Conservation (phyloP, 2,329 filamentous ascomycete genomes). For the Lithohypha guttulata region DNA sequence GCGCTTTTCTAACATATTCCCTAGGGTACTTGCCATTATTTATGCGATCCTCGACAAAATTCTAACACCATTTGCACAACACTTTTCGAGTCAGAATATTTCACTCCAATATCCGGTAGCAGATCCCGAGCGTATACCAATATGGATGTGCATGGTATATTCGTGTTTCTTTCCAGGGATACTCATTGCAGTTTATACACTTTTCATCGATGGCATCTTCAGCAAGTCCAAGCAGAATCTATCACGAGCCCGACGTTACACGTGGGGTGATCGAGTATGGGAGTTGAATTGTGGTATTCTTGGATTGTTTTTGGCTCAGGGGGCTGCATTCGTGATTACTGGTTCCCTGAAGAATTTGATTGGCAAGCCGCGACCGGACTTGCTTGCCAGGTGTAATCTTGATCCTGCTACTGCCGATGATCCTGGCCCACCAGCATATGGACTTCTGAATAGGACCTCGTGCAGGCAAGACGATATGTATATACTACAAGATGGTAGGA, state of each 20-base stretch:
- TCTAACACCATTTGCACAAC: slow-evolving; percentile 46
- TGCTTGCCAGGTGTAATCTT: slow-evolving; percentile 44
- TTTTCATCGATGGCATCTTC: slow-evolving; percentile 49
- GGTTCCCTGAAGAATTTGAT: slow-evolving; percentile 48
- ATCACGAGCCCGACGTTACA: slow-evolving; percentile 32
- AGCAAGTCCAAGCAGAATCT: slow-evolving; percentile 37
- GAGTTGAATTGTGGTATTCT: slow-evolving; percentile 51
- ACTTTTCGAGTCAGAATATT: slow-evolving; percentile 46
- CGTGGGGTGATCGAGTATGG: slow-evolving; percentile 48
- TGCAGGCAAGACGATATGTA: slow-evolving; percentile 41
- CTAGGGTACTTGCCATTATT: slow-evolving; percentile 40
- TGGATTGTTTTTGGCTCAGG: slow-evolving; percentile 44
- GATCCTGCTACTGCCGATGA: slow-evolving; percentile 30
- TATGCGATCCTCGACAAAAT: slow-evolving; percentile 44
- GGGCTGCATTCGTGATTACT: slow-evolving; percentile 47
- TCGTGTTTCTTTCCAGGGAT: slow-evolving; percentile 39
- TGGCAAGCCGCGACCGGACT: slow-evolving; percentile 49
- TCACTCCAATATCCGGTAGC: slow-evolving; percentile 50
- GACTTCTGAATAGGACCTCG: slow-evolving; percentile 38
- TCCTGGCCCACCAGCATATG: slow-evolving; percentile 24
- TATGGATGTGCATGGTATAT: slow-evolving; percentile 39
- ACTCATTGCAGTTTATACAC: slow-evolving; percentile 45
- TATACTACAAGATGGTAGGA: slow-evolving; percentile 44
- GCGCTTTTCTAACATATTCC: slow-evolving; percentile 6
- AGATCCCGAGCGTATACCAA: slow-evolving; percentile 44